phyloP scores from a whole-genome alignment of 2,329 filamentous ascomycete species.

The Trichophyton equinum region DNA sequence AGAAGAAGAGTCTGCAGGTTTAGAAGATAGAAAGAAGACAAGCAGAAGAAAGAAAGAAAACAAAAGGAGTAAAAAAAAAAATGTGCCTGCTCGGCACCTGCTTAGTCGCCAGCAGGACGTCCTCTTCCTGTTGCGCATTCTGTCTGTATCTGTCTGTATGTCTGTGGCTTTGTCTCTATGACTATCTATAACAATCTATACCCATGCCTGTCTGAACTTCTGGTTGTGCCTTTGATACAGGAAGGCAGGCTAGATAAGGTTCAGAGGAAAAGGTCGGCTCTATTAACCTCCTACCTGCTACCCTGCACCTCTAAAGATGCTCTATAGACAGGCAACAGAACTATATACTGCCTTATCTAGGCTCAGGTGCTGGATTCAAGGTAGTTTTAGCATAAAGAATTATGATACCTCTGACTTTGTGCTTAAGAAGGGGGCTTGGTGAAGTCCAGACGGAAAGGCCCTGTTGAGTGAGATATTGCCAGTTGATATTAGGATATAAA shows the following conservation, averaged over 20 bases:
- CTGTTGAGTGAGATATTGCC: neutral
- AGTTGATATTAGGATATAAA: neutral
- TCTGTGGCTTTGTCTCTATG: no score
- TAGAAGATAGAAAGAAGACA: neutral
- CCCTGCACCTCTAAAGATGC: no score
- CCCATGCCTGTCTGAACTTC: no score
- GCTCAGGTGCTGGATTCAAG: neutral
- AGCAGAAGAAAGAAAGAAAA: neutral
- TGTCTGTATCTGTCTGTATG: neutral
- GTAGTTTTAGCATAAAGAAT: neutral
- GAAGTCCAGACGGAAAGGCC: neutral
- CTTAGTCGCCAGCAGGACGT: slow-evolving; percentile 1
- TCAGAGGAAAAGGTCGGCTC: no score
- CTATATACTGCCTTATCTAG: no score
- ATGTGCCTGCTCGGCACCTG: neutral
- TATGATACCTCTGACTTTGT: neutral
- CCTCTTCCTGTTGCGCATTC: neutral
- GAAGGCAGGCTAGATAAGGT: no score
- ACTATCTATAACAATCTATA: no score
- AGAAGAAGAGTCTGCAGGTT: neutral
- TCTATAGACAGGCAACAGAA: neutral
- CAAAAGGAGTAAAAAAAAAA: neutral
- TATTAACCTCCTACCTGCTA: no score
- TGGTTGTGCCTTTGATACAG: no score
- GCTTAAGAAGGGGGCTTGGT: neutral